Conservation (phyloP, 2,329 filamentous ascomycete species). For the Bipolaris oryzae region DNA sequence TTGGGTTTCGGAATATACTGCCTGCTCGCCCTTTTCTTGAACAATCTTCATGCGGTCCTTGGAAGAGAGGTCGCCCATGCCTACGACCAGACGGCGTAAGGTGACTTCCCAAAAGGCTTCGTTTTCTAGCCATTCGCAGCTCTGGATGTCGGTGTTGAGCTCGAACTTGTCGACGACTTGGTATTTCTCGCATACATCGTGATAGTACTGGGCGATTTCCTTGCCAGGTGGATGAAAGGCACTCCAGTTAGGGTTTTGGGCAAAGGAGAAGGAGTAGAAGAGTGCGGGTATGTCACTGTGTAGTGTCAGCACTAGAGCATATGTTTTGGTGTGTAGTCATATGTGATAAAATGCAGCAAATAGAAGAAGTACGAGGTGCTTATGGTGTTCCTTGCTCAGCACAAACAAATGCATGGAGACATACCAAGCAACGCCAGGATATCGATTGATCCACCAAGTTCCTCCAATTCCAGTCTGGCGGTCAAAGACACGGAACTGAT, state of each 20-base stretch:
- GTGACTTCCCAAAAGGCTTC: constrained; percentile 63
- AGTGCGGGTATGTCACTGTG: constrained; percentile 56
- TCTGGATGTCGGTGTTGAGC: constrained; percentile 62
- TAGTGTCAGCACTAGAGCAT: constrained; percentile 16
- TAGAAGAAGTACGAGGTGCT: not conserved
- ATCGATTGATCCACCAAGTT: constrained; percentile 68
- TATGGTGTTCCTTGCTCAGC: not conserved
- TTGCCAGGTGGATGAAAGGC: constrained; percentile 55
- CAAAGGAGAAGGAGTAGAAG: constrained; percentile 64
- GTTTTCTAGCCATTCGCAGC: constrained; percentile 59
- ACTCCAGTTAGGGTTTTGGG: constrained; percentile 59
- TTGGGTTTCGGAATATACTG: constrained; percentile 60
- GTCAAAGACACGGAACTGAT: constrained; percentile 67
- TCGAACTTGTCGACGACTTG: constrained; percentile 63
- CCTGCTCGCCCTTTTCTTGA: constrained; percentile 51
- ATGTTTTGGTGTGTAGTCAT: not conserved
- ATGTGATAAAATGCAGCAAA: no score
- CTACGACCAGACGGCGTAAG: constrained; percentile 58
- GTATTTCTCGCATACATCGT: constrained; percentile 60
- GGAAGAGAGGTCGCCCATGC: constrained; percentile 59
- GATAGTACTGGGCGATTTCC: constrained; percentile 60
- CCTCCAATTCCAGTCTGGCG: constrained; percentile 64
- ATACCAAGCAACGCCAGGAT: constrained; percentile 54
- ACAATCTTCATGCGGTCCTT: constrained; percentile 55
- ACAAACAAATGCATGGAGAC: constrained; percentile 1